Conservation (phyloP, 2,329 filamentous ascomycete genomes). For the Penicillium janthinellum region DNA sequence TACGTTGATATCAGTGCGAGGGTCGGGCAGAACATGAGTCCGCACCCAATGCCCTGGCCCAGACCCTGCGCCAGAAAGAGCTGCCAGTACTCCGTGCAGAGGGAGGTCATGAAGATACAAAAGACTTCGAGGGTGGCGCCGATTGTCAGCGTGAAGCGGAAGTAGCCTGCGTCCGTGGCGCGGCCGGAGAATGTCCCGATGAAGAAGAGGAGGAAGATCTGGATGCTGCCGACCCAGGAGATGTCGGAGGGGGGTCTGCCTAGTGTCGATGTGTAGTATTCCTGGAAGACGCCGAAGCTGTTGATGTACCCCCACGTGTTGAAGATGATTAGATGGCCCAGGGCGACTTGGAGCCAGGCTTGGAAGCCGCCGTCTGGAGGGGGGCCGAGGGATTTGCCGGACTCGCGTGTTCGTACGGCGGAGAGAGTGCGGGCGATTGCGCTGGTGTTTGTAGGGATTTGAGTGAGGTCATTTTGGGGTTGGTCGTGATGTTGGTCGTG, state of each 20-base stretch:
- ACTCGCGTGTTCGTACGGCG: constrained; percentile 41
- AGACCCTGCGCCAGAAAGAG: constrained; percentile 56
- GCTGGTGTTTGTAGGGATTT: constrained; percentile 30
- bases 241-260: constrained; percentile 50
- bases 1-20: constrained; percentile 61
- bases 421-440: constrained; percentile 38
- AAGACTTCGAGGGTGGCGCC: constrained; percentile 50
- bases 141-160: constrained; percentile 46
- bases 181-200: constrained; percentile 55
- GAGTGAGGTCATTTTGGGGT: constrained; percentile 22
- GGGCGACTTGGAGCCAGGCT: constrained; percentile 59
- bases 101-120: constrained; percentile 55
- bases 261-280: constrained; percentile 52
- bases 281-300: constrained; percentile 60
- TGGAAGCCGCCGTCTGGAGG: constrained; percentile 54
- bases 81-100: constrained; percentile 55
- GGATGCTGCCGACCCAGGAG: constrained; percentile 56
- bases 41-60: constrained; percentile 58
- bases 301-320: constrained; percentile 59
- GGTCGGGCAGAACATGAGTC: constrained; percentile 58
- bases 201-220: constrained; percentile 55
- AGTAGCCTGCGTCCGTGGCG: constrained; percentile 55
- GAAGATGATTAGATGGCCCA: constrained; percentile 58
- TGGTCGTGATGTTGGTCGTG: neutral
- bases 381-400: constrained; percentile 39